A percentile compares a stretch with the other conserved stretches of the same genome.
These are phyloP conservation scores for Waitea zeae DNA, from an alignment of 1,284 basidiomycete species.

Conservation along the genomic window DNA sequence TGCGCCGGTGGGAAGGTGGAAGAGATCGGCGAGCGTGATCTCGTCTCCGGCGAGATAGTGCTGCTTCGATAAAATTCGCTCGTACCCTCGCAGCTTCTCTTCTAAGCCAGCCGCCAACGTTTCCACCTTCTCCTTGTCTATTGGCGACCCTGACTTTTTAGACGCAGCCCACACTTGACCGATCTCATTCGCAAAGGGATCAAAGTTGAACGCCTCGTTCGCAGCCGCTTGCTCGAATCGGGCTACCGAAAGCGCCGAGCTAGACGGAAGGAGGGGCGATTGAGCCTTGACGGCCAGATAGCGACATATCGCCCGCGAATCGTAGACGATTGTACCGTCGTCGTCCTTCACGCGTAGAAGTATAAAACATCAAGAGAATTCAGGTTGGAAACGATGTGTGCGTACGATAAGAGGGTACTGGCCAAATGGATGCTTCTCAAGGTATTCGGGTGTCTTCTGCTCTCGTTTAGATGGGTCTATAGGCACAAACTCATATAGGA, in stretches of 20 bases:
- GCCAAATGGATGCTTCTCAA: conserved; percentile 12
- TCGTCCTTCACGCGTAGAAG: too few relatives aligned
- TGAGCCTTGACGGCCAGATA: conserved; percentile 21
- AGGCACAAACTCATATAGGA: conserved; percentile 10
- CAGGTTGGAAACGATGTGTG: too few relatives aligned
- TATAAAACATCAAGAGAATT: too few relatives aligned
- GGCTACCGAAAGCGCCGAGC: too few relatives aligned
- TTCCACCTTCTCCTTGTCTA: conserved; percentile 16
- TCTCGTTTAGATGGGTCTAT: conserved; percentile 11
- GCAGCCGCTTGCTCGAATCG: conserved; percentile 26
- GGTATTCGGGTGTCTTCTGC: conserved; percentile 9
- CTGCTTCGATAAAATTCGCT: conserved; percentile 29
- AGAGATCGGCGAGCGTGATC: conserved; percentile 35
- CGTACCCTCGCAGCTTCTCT: conserved; percentile 27
- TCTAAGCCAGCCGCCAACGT: conserved; percentile 14
- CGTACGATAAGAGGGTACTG: conserved; percentile 11
- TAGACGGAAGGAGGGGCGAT: too few relatives aligned
- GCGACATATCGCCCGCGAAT: conserved; percentile 31
- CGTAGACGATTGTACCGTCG: conserved; percentile 23
- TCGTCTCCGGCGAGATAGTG: conserved; percentile 33
- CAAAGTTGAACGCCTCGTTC: conserved; percentile 21
- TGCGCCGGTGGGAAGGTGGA: conserved; percentile 30
- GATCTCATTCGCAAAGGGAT: conserved; percentile 16
- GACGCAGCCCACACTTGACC: too few relatives aligned
- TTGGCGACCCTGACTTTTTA: conserved; percentile 8